Evolutionary conservation across 805 yeast species (phyloP).

Genomic region (Ogataea henricii): DNA sequence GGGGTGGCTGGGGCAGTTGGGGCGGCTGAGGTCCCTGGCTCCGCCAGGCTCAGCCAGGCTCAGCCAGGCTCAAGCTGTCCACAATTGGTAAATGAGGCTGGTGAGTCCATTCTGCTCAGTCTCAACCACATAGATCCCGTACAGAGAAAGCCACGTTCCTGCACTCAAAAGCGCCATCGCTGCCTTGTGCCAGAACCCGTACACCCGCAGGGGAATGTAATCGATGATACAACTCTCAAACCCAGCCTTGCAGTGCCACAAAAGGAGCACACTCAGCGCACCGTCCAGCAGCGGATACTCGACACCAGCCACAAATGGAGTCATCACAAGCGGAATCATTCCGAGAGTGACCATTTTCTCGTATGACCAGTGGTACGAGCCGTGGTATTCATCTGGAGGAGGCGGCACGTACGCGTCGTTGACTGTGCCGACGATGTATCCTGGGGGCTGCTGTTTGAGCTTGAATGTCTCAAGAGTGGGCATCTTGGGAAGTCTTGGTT

Average conservation of each 20-base stretch:
- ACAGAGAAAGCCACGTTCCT: constrained; percentile 70
- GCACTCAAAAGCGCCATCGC: constrained; percentile 68
- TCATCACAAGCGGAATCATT: constrained; percentile 72
- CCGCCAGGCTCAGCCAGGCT: not conserved
- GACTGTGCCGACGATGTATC: constrained; percentile 87
- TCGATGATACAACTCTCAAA: constrained; percentile 90
- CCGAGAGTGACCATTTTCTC: constrained; percentile 73
- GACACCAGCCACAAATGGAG: constrained; percentile 78
- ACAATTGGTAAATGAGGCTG: constrained; percentile 61
- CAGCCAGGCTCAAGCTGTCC: constrained; percentile 45
- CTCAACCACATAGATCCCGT: constrained; percentile 82
- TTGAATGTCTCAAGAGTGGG: constrained; percentile 39
- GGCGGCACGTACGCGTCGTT: constrained; percentile 85
- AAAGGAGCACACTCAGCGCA: constrained; percentile 58
- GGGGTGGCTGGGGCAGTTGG: no score
- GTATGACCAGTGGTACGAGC: constrained; percentile 92
- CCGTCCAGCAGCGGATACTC: constrained; percentile 74
- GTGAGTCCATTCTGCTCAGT: constrained; percentile 79
- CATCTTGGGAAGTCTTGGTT: constrained; percentile 23
- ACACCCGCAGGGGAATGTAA: constrained; percentile 85
- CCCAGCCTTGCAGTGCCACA: constrained; percentile 84
- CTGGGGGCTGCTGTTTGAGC: constrained; percentile 80
- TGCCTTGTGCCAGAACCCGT: constrained; percentile 70
- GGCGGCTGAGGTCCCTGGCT: no score
- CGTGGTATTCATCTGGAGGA: constrained; percentile 61